Conservation (phyloP, 768 basidiomycete genomes). For the Lyophyllum shimeji region DNA sequence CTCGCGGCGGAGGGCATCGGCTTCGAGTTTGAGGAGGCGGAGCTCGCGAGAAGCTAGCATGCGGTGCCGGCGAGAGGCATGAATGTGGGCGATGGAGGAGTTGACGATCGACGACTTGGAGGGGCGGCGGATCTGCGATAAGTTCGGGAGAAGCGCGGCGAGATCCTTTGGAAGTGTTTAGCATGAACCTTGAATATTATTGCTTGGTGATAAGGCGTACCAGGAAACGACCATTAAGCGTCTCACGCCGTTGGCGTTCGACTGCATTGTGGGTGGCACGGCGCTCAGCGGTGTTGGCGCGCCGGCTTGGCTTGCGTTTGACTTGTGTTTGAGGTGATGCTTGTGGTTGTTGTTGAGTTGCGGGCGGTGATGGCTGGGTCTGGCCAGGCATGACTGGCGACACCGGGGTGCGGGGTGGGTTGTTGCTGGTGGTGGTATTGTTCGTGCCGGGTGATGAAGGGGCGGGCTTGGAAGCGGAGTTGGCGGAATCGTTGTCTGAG, state of each 20-base stretch:
- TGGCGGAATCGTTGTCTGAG: constrained; percentile 30
- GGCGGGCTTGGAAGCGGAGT: constrained; percentile 32
- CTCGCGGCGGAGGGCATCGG: constrained; percentile 85
- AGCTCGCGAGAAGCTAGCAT: constrained; percentile 81
- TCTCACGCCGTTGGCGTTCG: constrained; percentile 91
- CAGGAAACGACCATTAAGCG: constrained; percentile 89
- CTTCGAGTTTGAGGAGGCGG: constrained; percentile 73
- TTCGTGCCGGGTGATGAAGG: constrained; percentile 30
- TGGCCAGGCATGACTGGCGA: constrained; percentile 29
- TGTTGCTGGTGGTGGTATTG: constrained; percentile 32
- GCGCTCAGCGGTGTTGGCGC: constrained; percentile 96
- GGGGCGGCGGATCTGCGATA: constrained; percentile 88
- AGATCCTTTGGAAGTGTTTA: constrained; percentile 62
- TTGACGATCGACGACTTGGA: constrained; percentile 98
- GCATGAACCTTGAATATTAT: constrained; percentile 8
- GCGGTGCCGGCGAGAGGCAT: constrained; percentile 58
- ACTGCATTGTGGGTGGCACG: constrained; percentile 97
- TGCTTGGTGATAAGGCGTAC: constrained; percentile 40
- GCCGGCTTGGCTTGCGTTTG: constrained; percentile 82
- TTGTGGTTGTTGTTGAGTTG: not conserved
- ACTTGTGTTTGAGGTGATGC: constrained; percentile 27
- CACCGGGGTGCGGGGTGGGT: constrained; percentile 48
- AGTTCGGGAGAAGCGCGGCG: constrained; percentile 87
- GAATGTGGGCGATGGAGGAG: constrained; percentile 87
- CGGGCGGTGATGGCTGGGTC: constrained; percentile 10